These are phyloP conservation scores for Maudiozyma pseudohumilis DNA, from an alignment of 805 yeast genomes.

Conservation along the genomic window DNA sequence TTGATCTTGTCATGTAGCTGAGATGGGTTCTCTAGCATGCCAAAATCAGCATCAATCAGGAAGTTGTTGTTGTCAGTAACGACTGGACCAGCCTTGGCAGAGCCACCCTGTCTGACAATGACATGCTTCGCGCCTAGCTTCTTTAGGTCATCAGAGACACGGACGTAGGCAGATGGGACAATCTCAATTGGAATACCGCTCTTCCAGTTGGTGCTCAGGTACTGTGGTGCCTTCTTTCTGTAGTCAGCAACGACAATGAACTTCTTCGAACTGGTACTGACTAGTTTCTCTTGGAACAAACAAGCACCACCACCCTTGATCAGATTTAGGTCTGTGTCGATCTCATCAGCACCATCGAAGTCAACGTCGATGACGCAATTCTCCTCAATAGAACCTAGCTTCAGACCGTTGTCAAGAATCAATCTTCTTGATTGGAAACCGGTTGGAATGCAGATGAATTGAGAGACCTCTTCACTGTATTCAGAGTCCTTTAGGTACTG, in stretches of 20 bases:
- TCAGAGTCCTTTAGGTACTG: slow-evolving; percentile 35
- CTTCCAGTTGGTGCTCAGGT: slow-evolving; percentile 72
- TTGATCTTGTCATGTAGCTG: slow-evolving; percentile 58
- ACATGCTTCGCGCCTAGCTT: slow-evolving; percentile 44
- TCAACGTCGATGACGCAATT: slow-evolving; percentile 78
- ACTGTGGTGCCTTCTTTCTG: slow-evolving; percentile 61
- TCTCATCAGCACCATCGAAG: slow-evolving; percentile 98
- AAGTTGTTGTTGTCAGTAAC: slow-evolving; percentile 94
- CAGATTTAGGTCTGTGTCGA: slow-evolving; percentile 67
- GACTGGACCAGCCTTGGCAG: slow-evolving; percentile 94
- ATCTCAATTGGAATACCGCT: slow-evolving; percentile 94
- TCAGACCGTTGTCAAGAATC: slow-evolving; percentile 71
- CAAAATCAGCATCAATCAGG: slow-evolving; percentile 88
- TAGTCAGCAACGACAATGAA: slow-evolving; percentile 89
- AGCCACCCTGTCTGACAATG: slow-evolving; percentile 71
- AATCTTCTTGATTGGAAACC: slow-evolving; percentile 91
- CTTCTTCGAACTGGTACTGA: slow-evolving; percentile 66
- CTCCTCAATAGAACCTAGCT: slow-evolving; percentile 74
- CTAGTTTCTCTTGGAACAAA: slow-evolving; percentile 89
- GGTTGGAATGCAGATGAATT: slow-evolving; percentile 81
- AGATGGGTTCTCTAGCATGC: slow-evolving; percentile 46
- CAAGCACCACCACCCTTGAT: slow-evolving; percentile 99
- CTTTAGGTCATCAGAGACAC: slow-evolving; percentile 55
- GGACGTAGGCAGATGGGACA: slow-evolving; percentile 78
- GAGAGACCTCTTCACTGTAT: slow-evolving; percentile 17